Conservation (phyloP, 805 yeast species). For the Saturnispora sekii region DNA sequence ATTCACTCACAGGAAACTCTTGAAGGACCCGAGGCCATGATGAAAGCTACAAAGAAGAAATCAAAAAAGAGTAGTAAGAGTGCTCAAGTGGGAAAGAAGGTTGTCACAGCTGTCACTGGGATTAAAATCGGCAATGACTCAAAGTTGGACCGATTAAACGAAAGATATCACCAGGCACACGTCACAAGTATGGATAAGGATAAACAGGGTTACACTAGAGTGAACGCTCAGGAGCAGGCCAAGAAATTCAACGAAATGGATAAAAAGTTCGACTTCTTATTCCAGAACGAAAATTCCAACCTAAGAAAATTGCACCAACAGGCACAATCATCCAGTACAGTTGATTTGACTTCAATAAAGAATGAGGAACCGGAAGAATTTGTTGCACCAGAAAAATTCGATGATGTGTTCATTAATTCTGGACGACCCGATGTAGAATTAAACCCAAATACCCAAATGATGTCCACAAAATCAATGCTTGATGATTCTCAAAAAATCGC, state of each 20-base stretch:
- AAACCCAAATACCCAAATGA: conserved; percentile 55
- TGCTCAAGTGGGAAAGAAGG: conserved; percentile 9
- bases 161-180: conserved; percentile 14
- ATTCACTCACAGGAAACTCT: conserved; percentile 22
- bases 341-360: not conserved
- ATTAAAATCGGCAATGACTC: conserved; percentile 8
- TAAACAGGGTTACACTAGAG: conserved; percentile 74
- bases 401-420: conserved; percentile 14
- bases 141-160: conserved; percentile 7
- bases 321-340: conserved; percentile 6
- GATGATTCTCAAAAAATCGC: conserved; percentile 84
- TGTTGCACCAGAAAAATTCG: conserved; percentile 19
- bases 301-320: conserved; percentile 22
- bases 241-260: conserved; percentile 50
- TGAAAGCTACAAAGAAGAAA: conserved; percentile 9
- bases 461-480: conserved; percentile 71
- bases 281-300: conserved; percentile 28
- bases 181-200: conserved; percentile 35
- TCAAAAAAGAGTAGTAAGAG: conserved; percentile 8
- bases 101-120: conserved; percentile 7
- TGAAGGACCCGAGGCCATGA: conserved; percentile 4
- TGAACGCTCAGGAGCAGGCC: conserved; percentile 80
- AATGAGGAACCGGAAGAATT: conserved; percentile 11
- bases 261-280: conserved; percentile 43
- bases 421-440: conserved; percentile 27